Conservation (phyloP, 108 stramenopile species). For the Cyclotella sp. region DNA sequence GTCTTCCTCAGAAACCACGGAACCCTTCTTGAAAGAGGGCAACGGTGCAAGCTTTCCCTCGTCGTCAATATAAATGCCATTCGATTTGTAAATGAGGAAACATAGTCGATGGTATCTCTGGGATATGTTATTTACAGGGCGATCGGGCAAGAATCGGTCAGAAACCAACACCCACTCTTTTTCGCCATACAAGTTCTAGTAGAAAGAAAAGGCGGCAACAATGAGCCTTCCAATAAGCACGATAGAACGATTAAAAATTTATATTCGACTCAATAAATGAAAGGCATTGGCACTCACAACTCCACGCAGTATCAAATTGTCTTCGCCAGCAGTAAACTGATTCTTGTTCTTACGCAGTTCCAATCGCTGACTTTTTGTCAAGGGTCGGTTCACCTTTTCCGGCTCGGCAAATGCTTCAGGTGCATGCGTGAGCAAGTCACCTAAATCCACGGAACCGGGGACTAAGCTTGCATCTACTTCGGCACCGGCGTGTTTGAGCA, state of each 20-base stretch:
- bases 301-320: conserved; percentile 66
- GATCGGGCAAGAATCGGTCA: conserved; percentile 85
- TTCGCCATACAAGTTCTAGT: conserved; percentile 78
- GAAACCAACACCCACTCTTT: conserved; percentile 89
- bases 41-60: conserved; percentile 79
- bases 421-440: conserved; percentile 60
- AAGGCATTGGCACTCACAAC: conserved; percentile 37
- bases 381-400: conserved; percentile 51
- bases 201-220: background rate
- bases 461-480: conserved; percentile 57
- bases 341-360: conserved; percentile 67
- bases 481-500: conserved; percentile 70
- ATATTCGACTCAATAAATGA: background rate
- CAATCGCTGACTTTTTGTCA: conserved; percentile 55
- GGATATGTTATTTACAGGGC: conserved; percentile 76
- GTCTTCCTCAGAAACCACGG: conserved; percentile 52
- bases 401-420: conserved; percentile 67
- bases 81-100: conserved; percentile 80
- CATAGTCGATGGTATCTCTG: conserved; percentile 85
- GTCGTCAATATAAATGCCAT: conserved; percentile 72
- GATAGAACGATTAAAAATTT: background rate
- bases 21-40: conserved; percentile 42
- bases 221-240: background rate
- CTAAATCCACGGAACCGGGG: conserved; percentile 61
- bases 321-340: conserved; percentile 83